A percentile compares a stretch with the other conserved stretches of the same genome.
These are phyloP conservation scores for Purpureocillium lavendulum DNA, from an alignment of 2,329 filamentous ascomycete genomes.

Conservation along the genomic window DNA sequence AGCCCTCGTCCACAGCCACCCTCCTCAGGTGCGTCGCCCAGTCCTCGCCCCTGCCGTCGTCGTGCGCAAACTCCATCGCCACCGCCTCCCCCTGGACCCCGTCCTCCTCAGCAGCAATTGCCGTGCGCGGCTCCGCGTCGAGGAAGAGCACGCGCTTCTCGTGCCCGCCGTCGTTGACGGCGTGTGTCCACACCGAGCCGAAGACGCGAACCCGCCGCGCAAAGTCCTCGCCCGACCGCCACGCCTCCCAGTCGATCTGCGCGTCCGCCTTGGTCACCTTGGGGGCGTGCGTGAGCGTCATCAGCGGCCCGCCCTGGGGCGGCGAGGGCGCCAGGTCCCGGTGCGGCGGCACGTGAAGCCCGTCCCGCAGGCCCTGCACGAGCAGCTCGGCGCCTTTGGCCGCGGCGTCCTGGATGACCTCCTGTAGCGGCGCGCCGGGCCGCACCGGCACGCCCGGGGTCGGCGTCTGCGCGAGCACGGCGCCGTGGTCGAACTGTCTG, in stretches of 20 bases:
- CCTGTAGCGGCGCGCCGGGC: constrained; percentile 31
- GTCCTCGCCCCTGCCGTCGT: neutral
- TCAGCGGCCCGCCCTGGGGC: constrained; percentile 7
- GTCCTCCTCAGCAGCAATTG: too few species aligned
- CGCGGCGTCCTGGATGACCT: constrained; percentile 42
- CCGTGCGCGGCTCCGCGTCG: constrained; percentile 14
- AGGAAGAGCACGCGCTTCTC: constrained; percentile 31
- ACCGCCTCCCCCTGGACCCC: neutral
- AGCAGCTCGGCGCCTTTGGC: constrained; percentile 64
- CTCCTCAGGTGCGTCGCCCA: constrained; percentile 1
- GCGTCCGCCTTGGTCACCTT: constrained; percentile 63
- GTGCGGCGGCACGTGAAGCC: constrained; percentile 59
- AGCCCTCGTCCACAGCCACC: constrained; percentile 7
- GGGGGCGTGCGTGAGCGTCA: constrained; percentile 52
- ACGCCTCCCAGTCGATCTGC: constrained; percentile 50
- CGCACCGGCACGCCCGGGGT: constrained; percentile 46
- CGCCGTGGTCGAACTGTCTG: constrained; percentile 68
- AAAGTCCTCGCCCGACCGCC: constrained; percentile 45
- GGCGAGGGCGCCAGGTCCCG: constrained; percentile 18
- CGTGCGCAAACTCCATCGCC: constrained; percentile 11
- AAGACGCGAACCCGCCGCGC: constrained; percentile 49
- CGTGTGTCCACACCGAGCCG: constrained; percentile 55
- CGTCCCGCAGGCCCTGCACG: constrained; percentile 50
- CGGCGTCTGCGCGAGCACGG: constrained; percentile 63
- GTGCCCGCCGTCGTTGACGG: constrained; percentile 14